Conservation (phyloP, 129 eudicot genomes). For the Arctium lappa region DNA sequence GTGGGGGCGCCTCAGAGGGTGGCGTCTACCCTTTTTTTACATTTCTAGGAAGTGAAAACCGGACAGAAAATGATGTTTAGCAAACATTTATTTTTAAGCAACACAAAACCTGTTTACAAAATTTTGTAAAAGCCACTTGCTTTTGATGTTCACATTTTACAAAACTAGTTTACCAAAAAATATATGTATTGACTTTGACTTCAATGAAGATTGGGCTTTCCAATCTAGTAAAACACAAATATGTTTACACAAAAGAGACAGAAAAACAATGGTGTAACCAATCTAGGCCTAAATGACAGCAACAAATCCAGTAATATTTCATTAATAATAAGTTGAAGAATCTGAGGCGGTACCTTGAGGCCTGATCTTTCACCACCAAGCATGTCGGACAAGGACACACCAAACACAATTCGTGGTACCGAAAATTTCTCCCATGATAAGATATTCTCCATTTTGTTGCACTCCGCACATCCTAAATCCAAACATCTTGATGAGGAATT, state of each 20-base stretch:
- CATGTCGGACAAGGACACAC: slow-evolving; percentile 73
- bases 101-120: too few relatives aligned
- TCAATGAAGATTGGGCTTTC: not conserved
- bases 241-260: slow-evolving; percentile 9
- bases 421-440: slow-evolving; percentile 77
- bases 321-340: not conserved
- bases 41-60: not conserved
- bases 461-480: slow-evolving; percentile 59
- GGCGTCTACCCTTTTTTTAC: not conserved
- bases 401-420: slow-evolving; percentile 70
- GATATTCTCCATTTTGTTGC: slow-evolving; percentile 83
- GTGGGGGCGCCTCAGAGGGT: too few relatives aligned
- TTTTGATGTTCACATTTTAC: too few relatives aligned
- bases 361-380: slow-evolving; percentile 56
- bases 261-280: not conserved
- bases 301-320: too few relatives aligned
- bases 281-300: not conserved
- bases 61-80: not conserved
- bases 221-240: not conserved
- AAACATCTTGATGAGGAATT: slow-evolving; percentile 5
- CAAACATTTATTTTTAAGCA: not conserved
- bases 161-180: not conserved
- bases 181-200: not conserved
- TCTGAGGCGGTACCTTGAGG: slow-evolving; percentile 48
- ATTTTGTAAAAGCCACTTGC: too few relatives aligned